These are phyloP conservation scores for Botryotinia globosa DNA, from an alignment of 2,329 filamentous ascomycete genomes.

Conservation along the genomic window DNA sequence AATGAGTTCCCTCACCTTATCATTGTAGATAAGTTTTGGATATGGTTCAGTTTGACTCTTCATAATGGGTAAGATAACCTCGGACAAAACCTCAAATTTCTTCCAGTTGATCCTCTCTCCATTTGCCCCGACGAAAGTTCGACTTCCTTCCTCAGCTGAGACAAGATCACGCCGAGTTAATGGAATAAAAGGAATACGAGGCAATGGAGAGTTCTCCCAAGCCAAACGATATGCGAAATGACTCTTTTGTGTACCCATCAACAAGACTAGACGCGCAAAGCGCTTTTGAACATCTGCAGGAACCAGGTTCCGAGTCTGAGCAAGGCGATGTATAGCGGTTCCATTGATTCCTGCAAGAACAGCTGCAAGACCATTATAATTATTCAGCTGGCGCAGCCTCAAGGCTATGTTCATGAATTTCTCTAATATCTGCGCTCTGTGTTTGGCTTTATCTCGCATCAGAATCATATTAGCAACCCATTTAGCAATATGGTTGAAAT, in stretches of 20 bases:
- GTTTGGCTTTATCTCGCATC: constrained; percentile 91
- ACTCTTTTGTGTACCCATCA: constrained; percentile 91
- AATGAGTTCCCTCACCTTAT: constrained; percentile 70
- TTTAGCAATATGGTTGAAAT: constrained; percentile 82
- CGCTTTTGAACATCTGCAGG: constrained; percentile 71
- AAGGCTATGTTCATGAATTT: constrained; percentile 91
- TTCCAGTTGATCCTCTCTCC: constrained; percentile 89
- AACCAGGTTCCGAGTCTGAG: constrained; percentile 75
- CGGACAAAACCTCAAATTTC: constrained; percentile 95
- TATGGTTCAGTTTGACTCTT: constrained; percentile 86
- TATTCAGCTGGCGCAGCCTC: constrained; percentile 86
- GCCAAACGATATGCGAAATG: constrained; percentile 95
- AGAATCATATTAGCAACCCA: constrained; percentile 84
- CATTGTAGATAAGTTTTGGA: constrained; percentile 65
- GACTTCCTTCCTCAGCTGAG: constrained; percentile 87
- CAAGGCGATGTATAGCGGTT: constrained; percentile 78
- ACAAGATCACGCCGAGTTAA: constrained; percentile 87
- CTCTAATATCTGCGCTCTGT: constrained; percentile 84
- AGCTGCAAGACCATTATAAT: constrained; percentile 95
- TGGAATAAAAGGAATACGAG: constrained; percentile 90
- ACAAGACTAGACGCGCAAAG: constrained; percentile 81
- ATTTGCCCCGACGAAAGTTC: constrained; percentile 75
- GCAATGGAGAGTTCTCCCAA: constrained; percentile 90
- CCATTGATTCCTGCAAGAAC: constrained; percentile 90
- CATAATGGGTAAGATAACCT: constrained; percentile 87